phyloP scores from a whole-genome alignment of 495 filamentous ascomycete species.

The Penicillium simplicissimum region DNA sequence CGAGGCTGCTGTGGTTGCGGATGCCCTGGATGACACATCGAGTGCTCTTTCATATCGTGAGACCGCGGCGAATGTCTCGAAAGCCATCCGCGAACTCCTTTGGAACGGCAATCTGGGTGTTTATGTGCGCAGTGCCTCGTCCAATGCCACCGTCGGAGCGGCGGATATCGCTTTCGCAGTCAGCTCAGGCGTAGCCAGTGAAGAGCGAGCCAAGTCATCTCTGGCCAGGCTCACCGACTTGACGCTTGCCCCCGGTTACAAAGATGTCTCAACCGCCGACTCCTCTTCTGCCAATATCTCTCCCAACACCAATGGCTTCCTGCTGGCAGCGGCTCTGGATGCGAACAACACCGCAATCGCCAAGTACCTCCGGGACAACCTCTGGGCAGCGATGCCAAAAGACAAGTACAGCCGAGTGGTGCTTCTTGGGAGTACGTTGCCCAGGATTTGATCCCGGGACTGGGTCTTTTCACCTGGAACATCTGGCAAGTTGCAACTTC shows the following conservation, averaged over 20 bases:
- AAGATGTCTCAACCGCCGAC: conserved; percentile 9
- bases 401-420: conserved; percentile 35
- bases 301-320: conserved; percentile 22
- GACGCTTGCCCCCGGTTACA: conserved; percentile 17
- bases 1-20: conserved; percentile 12
- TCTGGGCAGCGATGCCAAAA: conserved; percentile 36
- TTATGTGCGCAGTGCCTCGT: conserved; percentile 22
- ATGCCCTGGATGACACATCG: neutral
- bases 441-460: conserved; percentile 32
- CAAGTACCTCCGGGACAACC: conserved; percentile 24
- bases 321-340: conserved; percentile 15
- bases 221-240: conserved; percentile 3
- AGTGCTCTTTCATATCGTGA: conserved; percentile 3
- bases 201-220: conserved; percentile 16
- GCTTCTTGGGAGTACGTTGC: conserved; percentile 41
- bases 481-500: neutral
- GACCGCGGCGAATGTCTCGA: neutral
- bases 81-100: conserved; percentile 27
- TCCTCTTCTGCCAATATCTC: conserved; percentile 11
- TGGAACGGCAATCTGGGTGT: conserved; percentile 29
- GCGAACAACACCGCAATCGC: conserved; percentile 6
- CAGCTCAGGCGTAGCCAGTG: conserved; percentile 26
- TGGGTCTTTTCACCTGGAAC: conserved; percentile 34
- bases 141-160: conserved; percentile 24
- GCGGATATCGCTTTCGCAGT: conserved; percentile 29